Conservation (phyloP, 1,139 yeast species). For the Kluyveromyces sp. region DNA sequence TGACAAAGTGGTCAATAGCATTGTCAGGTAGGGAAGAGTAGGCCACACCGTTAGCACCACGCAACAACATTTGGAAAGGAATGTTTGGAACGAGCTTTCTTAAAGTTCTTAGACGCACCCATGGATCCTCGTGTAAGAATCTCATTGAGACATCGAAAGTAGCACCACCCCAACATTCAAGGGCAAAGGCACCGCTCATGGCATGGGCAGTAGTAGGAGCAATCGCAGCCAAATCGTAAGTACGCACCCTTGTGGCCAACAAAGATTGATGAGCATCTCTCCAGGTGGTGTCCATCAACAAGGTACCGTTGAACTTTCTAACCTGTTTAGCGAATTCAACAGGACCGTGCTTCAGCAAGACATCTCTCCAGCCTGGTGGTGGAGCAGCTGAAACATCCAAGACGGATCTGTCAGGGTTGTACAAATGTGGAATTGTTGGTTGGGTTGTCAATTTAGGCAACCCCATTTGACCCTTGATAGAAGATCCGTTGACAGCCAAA, state of each 20-base stretch:
- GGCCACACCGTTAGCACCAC: constrained; percentile 99
- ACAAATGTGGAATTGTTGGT: constrained; percentile 67
- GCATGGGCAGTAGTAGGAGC: constrained; percentile 95
- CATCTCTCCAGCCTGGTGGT: constrained; percentile 87
- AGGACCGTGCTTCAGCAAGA: constrained; percentile 78
- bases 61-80: constrained; percentile 96
- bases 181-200: constrained; percentile 80
- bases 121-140: constrained; percentile 96
- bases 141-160: constrained; percentile 98
- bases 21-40: constrained; percentile 96
- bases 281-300: constrained; percentile 98
- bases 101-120: constrained; percentile 88
- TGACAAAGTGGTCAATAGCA: constrained; percentile 94
- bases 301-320: constrained; percentile 74
- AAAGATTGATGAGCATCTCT: constrained; percentile 99
- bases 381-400: constrained; percentile 56
- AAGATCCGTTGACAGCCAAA: constrained; percentile 88
- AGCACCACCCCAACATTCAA: constrained; percentile 99
- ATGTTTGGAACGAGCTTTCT: constrained; percentile 92
- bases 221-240: constrained; percentile 81
- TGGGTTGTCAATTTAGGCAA: constrained; percentile 72
- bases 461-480: constrained; percentile 93
- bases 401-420: constrained; percentile 46
- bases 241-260: constrained; percentile 94
- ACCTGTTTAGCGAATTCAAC: constrained; percentile 83